Evolutionary conservation across 345 rosid genomes (phyloP).

Genomic region (Euphorbia peplus): DNA sequence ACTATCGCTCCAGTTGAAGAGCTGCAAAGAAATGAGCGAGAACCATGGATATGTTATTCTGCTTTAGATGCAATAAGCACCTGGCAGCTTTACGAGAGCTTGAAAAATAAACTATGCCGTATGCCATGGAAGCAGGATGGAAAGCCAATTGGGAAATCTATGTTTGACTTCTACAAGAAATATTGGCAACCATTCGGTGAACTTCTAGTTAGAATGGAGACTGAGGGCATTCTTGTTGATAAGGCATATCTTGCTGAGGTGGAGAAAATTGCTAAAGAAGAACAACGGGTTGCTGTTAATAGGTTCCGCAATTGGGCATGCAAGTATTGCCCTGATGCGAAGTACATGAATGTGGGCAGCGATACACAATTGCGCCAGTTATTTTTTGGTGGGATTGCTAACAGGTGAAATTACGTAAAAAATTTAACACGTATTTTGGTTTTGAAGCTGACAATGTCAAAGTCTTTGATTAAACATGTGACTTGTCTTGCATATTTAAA

Average conservation of each 20-base stretch:
- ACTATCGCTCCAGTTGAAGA: slow-evolving; percentile 77
- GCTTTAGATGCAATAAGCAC: slow-evolving; percentile 93
- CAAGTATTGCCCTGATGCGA: slow-evolving; percentile 76
- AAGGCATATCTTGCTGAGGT: slow-evolving; percentile 67
- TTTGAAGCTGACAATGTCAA: not conserved
- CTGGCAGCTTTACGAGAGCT: slow-evolving; percentile 71
- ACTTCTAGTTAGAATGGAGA: slow-evolving; percentile 84
- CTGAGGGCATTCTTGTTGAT: slow-evolving; percentile 90
- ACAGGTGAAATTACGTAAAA: slow-evolving; percentile 44
- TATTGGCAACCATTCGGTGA: slow-evolving; percentile 86
- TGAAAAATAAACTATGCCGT: slow-evolving; percentile 42
- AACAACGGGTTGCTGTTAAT: slow-evolving; percentile 62
- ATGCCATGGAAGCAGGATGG: slow-evolving; percentile 67
- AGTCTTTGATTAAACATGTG: slow-evolving; percentile 5
- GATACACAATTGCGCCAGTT: slow-evolving; percentile 86
- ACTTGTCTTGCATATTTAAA: too few relatives aligned
- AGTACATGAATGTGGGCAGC: slow-evolving; percentile 89
- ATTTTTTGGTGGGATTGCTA: slow-evolving; percentile 66
- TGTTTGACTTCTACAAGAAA: slow-evolving; percentile 75
- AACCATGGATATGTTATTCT: slow-evolving; percentile 85
- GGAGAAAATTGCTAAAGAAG: slow-evolving; percentile 85
- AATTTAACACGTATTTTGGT: not conserved
- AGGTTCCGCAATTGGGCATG: slow-evolving; percentile 89
- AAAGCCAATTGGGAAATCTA: slow-evolving; percentile 39
- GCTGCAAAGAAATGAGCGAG: slow-evolving; percentile 72